A percentile compares a stretch with the other conserved stretches of the same genome.
Evolutionary conservation across 129 eudicot genomes (phyloP).

Genomic region (Escallonia rubra): DNA sequence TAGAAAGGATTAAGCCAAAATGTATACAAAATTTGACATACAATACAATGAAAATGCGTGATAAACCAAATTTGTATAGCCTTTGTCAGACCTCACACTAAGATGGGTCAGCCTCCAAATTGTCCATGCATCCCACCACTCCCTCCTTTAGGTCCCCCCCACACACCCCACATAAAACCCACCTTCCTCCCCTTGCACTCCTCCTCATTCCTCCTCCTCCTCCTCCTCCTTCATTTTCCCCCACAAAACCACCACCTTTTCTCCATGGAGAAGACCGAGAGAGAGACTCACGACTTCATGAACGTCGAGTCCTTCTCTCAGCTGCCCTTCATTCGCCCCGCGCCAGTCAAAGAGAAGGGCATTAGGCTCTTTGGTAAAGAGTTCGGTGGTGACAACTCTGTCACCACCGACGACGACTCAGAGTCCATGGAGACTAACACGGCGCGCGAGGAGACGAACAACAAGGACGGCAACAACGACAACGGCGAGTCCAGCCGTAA

Average conservation of each 20-base stretch:
- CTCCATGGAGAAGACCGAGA: conserved; percentile 56
- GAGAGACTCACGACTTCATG: conserved; percentile 86
- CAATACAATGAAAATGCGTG: no score
- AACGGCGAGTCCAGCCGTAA: conserved; percentile 48
- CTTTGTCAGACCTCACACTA: background rate
- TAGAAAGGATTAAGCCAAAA: no score
- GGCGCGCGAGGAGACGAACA: conserved; percentile 12
- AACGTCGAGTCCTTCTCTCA: conserved; percentile 97
- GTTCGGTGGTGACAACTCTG: conserved; percentile 25
- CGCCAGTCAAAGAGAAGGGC: conserved; percentile 44
- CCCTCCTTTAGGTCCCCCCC: background rate
- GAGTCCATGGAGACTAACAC: conserved; percentile 19
- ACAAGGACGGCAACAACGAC: conserved; percentile 15
- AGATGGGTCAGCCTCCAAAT: conserved; percentile 16
- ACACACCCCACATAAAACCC: conserved; percentile 1
- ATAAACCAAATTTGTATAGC: no score
- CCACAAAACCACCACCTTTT: background rate
- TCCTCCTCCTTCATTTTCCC: conserved; percentile 9
- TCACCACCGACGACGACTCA: conserved; percentile 18
- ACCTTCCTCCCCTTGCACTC: conserved; percentile 9
- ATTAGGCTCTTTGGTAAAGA: conserved; percentile 93
- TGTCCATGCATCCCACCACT: conserved; percentile 23
- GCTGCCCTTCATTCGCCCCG: conserved; percentile 90
- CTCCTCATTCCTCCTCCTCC: background rate
- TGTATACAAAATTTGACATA: no score